phyloP scores from a whole-genome alignment of 352 stramenopile genomes.

The Globisporangium heterothallicum region DNA sequence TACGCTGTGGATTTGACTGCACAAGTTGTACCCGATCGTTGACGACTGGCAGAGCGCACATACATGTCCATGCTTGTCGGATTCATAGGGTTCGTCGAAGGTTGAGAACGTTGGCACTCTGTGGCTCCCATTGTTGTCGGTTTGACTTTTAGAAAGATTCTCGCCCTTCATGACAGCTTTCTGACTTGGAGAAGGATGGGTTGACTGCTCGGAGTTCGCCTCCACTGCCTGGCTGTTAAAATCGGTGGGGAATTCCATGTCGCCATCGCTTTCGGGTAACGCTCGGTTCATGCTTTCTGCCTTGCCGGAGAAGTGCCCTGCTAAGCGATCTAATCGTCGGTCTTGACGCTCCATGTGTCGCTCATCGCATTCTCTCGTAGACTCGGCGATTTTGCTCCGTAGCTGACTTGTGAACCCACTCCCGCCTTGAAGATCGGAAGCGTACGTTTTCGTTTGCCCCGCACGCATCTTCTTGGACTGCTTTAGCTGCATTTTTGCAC shows the following conservation, averaged over 20 bases:
- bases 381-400: constrained; percentile 37
- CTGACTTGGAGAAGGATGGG: background rate
- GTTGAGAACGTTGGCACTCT: background rate
- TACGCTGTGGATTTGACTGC: constrained; percentile 50
- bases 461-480: constrained; percentile 67
- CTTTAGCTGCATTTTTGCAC: constrained; percentile 72
- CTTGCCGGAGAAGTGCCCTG: constrained; percentile 36
- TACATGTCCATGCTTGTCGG: background rate
- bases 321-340: constrained; percentile 30
- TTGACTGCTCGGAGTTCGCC: background rate
- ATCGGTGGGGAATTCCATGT: constrained; percentile 10
- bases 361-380: constrained; percentile 41
- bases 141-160: background rate
- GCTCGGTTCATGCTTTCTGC: constrained; percentile 36
- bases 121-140: background rate
- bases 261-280: background rate
- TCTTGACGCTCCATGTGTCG: constrained; percentile 39
- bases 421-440: constrained; percentile 36
- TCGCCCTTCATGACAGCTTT: background rate
- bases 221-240: background rate
- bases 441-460: constrained; percentile 44
- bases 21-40: constrained; percentile 60
- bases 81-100: background rate
- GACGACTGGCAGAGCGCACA: constrained; percentile 52
- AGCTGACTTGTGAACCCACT: constrained; percentile 46